Evolutionary conservation across 2,329 filamentous ascomycete species (phyloP), one percentile per base, ranked within the genome.

Genomic region (Phymatotrichopsis omnivora): DNA sequence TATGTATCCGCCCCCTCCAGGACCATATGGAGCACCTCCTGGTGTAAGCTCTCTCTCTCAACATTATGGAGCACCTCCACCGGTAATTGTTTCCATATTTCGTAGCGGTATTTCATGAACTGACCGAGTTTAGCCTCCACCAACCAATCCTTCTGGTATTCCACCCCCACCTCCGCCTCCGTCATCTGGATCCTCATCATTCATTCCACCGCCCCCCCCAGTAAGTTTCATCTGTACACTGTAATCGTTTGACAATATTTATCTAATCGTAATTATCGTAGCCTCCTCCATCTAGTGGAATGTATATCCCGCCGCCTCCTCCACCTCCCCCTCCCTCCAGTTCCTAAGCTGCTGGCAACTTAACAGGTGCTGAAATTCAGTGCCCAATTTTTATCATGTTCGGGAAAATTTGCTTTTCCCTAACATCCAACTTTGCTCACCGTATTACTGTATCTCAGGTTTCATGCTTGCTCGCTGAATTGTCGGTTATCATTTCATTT

Each of bases 351-450:
- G 24, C 40, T 22, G 31, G n/a, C 25, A 28, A 14, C 30, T 35
- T 14, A 19, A 17, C 27, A 11, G 7, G n/a, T n/a, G n/a, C n/a
- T 12, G 7, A 10, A 20, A 37, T 14, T 17, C n/a, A 7, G 10
- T n/a, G 14, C 11, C 12, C 38, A n/a, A 7, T 14, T 6, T 24
- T 6, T 11, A 7, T 17, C 6, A n/a, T 12, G 5, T 20, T n/a
- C 12, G 24, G 43, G 16, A 20, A 27, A 85, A 56, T 76, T 75
- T 51, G 75, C 75, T 53, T 86, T 87, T 66, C 89, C n/a, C n/a
- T 89, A 58, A 87, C 82, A 3, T 60, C 87, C 57, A 89, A 87
- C 65, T 78, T 89, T 56, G 89, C 83, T 66, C 76, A 71, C 25
- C 69, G 81, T 2, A 79, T 86, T 10, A 38, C 39, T 16, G 45